phyloP scores from a whole-genome alignment of 345 rosid genomes.

The Euclidium syriacum region DNA sequence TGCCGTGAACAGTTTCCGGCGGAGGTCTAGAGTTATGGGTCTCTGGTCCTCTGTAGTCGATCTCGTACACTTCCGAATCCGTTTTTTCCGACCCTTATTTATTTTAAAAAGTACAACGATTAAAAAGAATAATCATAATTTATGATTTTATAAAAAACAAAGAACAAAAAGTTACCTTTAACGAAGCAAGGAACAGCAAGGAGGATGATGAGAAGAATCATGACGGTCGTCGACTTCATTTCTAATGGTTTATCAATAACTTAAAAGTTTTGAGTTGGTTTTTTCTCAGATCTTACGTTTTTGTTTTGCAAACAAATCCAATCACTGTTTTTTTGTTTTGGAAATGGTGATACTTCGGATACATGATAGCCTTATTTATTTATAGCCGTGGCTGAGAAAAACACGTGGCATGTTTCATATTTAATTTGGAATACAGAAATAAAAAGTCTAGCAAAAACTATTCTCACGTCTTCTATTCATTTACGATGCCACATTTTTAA shows the following conservation, averaged over 20 bases:
- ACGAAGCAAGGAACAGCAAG: conserved; percentile 12
- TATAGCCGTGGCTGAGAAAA: neutral
- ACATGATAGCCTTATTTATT: conserved; percentile 22
- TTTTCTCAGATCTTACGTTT: neutral
- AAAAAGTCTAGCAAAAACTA: neutral
- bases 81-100: conserved; percentile 5
- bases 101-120: neutral
- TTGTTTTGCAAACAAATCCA: neutral
- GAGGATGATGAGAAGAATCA: conserved; percentile 15
- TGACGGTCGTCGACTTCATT: conserved; percentile 25
- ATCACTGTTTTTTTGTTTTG: conserved; percentile 13
- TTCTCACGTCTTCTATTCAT: no score
- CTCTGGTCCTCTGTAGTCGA: conserved; percentile 37
- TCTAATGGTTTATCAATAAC: neutral
- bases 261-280: neutral
- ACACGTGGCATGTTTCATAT: conserved; percentile 22
- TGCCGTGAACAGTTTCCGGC: conserved; percentile 25
- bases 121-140: neutral
- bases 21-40: conserved; percentile 37
- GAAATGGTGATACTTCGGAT: conserved; percentile 2
- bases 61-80: conserved; percentile 23
- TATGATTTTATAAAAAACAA: neutral
- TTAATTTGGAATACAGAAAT: neutral
- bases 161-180: conserved; percentile 12
- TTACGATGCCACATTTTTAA: no score